Evolutionary conservation across 2,329 filamentous ascomycete species (phyloP).

Genomic region (Endoconidiophora polonica): DNA sequence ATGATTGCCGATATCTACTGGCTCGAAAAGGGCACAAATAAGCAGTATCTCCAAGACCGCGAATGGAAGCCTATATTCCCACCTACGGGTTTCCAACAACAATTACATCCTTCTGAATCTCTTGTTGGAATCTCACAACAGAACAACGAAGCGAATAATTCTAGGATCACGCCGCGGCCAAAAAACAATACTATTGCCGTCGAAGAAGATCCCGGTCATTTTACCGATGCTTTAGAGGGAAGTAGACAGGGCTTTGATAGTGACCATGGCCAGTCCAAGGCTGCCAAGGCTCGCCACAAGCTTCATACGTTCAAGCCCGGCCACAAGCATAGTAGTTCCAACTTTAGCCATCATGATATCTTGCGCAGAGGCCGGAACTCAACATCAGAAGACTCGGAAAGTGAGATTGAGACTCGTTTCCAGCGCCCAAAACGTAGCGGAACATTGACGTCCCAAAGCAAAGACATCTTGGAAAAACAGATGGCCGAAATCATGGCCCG

Average conservation of each 20-base stretch:
- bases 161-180: constrained; percentile 15
- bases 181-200: constrained; percentile 12
- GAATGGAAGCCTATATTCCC: constrained; percentile 57
- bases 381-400: constrained; percentile 44
- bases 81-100: constrained; percentile 10
- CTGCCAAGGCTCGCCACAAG: constrained; percentile 9
- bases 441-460: constrained; percentile 30
- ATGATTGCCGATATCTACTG: constrained; percentile 81
- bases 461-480: constrained; percentile 41
- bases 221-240: constrained; percentile 16
- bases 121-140: constrained; percentile 19
- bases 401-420: constrained; percentile 29
- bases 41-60: constrained; percentile 63
- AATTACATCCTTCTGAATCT: constrained; percentile 16
- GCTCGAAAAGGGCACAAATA: constrained; percentile 71
- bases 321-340: constrained; percentile 34
- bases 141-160: constrained; percentile 17
- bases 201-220: constrained; percentile 17
- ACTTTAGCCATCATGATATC: constrained; percentile 35
- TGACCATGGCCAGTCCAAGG: constrained; percentile 8
- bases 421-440: constrained; percentile 25
- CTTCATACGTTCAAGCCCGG: constrained; percentile 11
- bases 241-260: constrained; percentile 9
- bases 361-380: constrained; percentile 33
- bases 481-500: constrained; percentile 44